These are phyloP conservation scores for Paxillus rubicundulus DNA, from an alignment of 768 basidiomycete genomes.

Conservation along the genomic window DNA sequence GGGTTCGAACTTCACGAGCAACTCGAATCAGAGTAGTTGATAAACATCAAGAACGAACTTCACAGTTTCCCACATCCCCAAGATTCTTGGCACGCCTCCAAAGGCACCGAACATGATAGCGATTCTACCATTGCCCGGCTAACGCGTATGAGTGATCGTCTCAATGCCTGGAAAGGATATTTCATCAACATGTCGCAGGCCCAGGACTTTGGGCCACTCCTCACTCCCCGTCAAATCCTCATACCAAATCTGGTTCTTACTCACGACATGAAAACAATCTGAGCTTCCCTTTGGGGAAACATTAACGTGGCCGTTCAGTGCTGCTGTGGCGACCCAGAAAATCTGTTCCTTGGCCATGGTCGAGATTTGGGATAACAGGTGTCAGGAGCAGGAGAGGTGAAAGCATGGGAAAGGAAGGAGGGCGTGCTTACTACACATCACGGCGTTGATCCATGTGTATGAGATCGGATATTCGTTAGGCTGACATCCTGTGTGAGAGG, in stretches of 20 bases:
- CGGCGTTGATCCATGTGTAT: no score
- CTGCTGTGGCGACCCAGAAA: slow-evolving; percentile 72
- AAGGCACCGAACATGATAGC: slow-evolving; percentile 63
- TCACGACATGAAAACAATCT: slow-evolving; percentile 58
- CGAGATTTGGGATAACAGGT: not conserved
- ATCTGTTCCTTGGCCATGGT: slow-evolving; percentile 63
- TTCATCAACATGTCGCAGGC: not conserved
- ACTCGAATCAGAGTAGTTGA: not conserved
- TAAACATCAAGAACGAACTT: slow-evolving; percentile 34
- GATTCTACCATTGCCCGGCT: slow-evolving; percentile 53
- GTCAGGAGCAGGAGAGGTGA: no score
- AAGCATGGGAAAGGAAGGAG: no score
- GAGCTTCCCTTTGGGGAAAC: slow-evolving; percentile 63
- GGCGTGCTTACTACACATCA: no score
- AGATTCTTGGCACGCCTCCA: slow-evolving; percentile 55
- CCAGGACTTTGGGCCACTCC: slow-evolving; percentile 26
- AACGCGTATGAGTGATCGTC: slow-evolving; percentile 59
- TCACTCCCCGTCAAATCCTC: slow-evolving; percentile 73
- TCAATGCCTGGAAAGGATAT: slow-evolving; percentile 43
- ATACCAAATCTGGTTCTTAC: slow-evolving; percentile 62
- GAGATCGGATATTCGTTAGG: no score
- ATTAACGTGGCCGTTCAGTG: slow-evolving; percentile 65
- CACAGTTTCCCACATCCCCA: slow-evolving; percentile 60
- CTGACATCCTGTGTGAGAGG: no score
- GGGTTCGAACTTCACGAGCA: not conserved